These are phyloP conservation scores for Mercurialis annua DNA, from an alignment of 345 rosid species.

Conservation along the genomic window DNA sequence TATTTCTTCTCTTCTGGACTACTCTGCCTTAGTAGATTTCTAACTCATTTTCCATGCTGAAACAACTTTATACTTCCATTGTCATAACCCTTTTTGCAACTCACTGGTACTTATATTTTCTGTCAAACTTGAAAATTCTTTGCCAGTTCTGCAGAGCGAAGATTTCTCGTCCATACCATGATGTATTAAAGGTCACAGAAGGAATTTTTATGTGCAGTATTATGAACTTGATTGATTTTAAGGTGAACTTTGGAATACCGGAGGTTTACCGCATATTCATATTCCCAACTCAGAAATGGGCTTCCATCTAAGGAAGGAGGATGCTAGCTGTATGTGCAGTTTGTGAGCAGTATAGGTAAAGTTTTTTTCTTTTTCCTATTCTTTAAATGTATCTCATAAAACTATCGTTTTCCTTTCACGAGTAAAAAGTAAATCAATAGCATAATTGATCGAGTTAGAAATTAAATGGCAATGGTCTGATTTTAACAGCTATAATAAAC, in stretches of 20 bases:
- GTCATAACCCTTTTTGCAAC: background rate
- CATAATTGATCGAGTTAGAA: no score
- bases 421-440: no score
- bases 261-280: background rate
- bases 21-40: background rate
- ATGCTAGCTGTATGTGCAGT: background rate
- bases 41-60: no score
- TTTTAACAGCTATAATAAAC: no score
- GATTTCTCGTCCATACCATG: conserved; percentile 9
- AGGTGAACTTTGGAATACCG: background rate
- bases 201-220: background rate
- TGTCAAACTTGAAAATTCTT: background rate
- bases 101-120: background rate
- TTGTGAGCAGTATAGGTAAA: no score
- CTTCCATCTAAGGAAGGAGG: background rate
- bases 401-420: no score
- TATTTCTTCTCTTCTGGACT: background rate
- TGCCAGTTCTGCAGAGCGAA: conserved; percentile 5
- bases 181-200: background rate
- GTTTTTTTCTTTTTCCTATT: no score
- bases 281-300: background rate
- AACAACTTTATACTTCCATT: no score
- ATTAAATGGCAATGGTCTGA: no score
- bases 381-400: no score
- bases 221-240: background rate